Conservation (phyloP, 768 basidiomycete species). For the Lyophyllum semitale region DNA sequence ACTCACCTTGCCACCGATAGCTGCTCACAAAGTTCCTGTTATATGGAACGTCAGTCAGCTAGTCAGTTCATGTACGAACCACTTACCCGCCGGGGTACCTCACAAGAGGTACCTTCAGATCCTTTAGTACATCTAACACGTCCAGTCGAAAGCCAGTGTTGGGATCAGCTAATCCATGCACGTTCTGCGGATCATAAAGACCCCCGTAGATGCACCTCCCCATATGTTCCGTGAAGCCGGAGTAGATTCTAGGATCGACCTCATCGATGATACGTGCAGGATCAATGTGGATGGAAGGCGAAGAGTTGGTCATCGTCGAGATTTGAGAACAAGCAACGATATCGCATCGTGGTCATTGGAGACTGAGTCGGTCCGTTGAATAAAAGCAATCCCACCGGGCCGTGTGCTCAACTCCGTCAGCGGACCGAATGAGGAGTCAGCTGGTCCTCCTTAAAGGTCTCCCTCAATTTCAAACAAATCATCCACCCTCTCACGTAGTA, state of each 20-base stretch:
- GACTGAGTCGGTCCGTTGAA: background rate
- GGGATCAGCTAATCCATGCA: conserved; percentile 35
- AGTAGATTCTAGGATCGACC: conserved; percentile 53
- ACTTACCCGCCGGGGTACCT: conserved; percentile 55
- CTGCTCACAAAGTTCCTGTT: conserved; percentile 53
- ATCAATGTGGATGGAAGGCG: conserved; percentile 42
- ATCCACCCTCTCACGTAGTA: too few relatives aligned
- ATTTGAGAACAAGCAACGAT: background rate
- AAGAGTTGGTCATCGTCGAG: background rate
- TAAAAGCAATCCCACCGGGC: too few relatives aligned
- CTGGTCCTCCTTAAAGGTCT: too few relatives aligned
- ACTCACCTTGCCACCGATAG: conserved; percentile 52
- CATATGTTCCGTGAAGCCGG: conserved; percentile 66
- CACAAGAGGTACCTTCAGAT: conserved; percentile 48
- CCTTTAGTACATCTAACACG: conserved; percentile 46
- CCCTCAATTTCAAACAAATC: too few relatives aligned
- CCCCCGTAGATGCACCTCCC: conserved; percentile 58
- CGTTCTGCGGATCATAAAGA: conserved; percentile 41
- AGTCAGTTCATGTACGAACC: background rate
- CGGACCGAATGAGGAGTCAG: too few relatives aligned
- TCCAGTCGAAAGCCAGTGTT: conserved; percentile 51
- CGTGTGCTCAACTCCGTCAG: too few relatives aligned
- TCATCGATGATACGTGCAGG: conserved; percentile 40
- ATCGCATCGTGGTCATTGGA: background rate
- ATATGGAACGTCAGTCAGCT: background rate